Conservation (phyloP, 192 early-diverging fungal species). For the Oehlia diaphana region DNA sequence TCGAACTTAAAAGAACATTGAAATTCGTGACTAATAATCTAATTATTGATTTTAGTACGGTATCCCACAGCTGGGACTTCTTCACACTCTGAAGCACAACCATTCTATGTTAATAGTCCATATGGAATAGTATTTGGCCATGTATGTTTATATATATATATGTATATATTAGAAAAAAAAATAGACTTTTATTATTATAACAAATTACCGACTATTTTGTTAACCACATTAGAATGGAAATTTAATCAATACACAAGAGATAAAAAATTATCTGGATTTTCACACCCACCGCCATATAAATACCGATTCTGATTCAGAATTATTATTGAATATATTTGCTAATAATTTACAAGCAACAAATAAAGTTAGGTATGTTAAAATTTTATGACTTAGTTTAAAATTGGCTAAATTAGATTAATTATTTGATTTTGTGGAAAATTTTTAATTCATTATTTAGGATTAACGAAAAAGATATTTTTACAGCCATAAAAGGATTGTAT, state of each 20-base stretch:
- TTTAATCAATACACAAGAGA: constrained; percentile 89
- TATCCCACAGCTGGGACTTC: constrained; percentile 99
- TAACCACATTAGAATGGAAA: constrained; percentile 83
- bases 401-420: too few species aligned
- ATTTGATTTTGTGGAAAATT: too few species aligned
- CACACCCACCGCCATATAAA: constrained; percentile 99
- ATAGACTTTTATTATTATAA: too few species aligned
- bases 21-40: constrained; percentile 13
- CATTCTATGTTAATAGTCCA: constrained; percentile 99
- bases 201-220: neutral
- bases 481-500: constrained; percentile 83
- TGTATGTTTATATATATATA: constrained; percentile 47
- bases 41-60: constrained; percentile 64
- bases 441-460: constrained; percentile 54
- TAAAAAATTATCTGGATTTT: constrained; percentile 86
- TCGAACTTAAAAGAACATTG: neutral
- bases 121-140: constrained; percentile 97
- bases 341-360: constrained; percentile 96
- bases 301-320: constrained; percentile 99
- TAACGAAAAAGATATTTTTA: constrained; percentile 98
- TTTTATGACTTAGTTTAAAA: too few species aligned
- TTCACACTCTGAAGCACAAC: constrained; percentile 95
- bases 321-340: constrained; percentile 97
- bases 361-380: constrained; percentile 71
- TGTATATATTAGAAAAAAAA: too few species aligned